A percentile compares a stretch with the other conserved stretches of the same genome.
Conservation (phyloP, 768 basidiomycete species). For the Pholiota microspora region DNA sequence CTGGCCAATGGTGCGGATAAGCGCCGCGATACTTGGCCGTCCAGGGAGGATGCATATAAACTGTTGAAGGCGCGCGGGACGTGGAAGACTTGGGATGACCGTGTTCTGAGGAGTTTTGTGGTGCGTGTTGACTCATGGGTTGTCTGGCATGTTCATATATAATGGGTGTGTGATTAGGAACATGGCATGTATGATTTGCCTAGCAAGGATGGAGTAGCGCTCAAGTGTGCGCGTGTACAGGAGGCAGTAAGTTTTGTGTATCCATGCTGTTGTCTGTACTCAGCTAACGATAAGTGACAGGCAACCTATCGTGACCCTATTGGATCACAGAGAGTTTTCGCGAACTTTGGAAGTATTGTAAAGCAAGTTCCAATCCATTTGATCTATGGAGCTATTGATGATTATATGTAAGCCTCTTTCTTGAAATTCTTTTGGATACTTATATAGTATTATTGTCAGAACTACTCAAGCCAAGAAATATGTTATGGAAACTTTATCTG, state of each 20-base stretch:
- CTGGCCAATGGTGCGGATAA: constrained; percentile 31
- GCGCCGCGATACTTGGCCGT: constrained; percentile 51
- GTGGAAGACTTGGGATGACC: constrained; percentile 50
- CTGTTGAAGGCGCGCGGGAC: constrained; percentile 33
- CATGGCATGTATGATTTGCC: constrained; percentile 40
- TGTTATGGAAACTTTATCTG: constrained; percentile 31
- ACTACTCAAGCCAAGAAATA: constrained; percentile 33
- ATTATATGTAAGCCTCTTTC: constrained; percentile 33
- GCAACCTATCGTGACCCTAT: constrained; percentile 41
- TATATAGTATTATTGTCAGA: constrained; percentile 17
- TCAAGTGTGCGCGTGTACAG: constrained; percentile 44
- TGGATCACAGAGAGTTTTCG: constrained; percentile 31
- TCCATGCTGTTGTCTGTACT: background rate
- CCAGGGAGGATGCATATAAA: constrained; percentile 44
- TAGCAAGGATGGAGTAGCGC: constrained; percentile 45
- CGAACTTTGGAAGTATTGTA: constrained; percentile 29
- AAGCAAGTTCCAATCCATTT: constrained; percentile 39
- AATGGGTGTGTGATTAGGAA: constrained; percentile 28
- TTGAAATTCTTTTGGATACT: background rate
- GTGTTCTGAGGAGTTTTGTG: constrained; percentile 41
- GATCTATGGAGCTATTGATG: constrained; percentile 44
- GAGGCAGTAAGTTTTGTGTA: constrained; percentile 35
- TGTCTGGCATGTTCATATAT: background rate
- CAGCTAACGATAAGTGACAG: constrained; percentile 18
- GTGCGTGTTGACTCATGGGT: constrained; percentile 25